phyloP scores from a whole-genome alignment of 1,284 basidiomycete species.

The Psilocybe mexicana region DNA sequence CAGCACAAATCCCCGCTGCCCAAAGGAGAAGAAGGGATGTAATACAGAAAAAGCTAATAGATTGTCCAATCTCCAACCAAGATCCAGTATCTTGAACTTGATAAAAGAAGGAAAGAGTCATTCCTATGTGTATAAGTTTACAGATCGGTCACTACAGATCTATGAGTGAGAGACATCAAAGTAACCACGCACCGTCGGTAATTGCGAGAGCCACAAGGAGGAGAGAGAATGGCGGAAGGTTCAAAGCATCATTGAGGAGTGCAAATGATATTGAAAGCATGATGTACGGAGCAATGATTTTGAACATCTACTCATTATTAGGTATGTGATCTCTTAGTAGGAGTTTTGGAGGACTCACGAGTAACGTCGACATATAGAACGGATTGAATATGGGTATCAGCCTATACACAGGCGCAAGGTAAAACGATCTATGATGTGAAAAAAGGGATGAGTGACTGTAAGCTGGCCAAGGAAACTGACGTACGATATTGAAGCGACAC shows the following conservation, averaged over 20 bases:
- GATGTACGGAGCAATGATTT: slow-evolving; percentile 80
- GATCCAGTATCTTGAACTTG: slow-evolving; percentile 83
- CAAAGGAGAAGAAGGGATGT: slow-evolving; percentile 79
- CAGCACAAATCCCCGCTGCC: slow-evolving; percentile 73
- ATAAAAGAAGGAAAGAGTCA: slow-evolving; percentile 85
- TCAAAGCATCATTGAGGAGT: slow-evolving; percentile 62
- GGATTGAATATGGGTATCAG: slow-evolving; percentile 87
- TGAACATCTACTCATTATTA: slow-evolving; percentile 63
- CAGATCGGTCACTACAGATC: not conserved
- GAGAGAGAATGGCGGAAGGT: slow-evolving; percentile 74
- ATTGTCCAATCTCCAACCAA: slow-evolving; percentile 90
- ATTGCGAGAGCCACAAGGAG: slow-evolving; percentile 74
- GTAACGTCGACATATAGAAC: slow-evolving; percentile 78
- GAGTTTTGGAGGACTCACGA: slow-evolving; percentile 45
- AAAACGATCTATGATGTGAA: slow-evolving; percentile 65
- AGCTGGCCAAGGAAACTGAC: slow-evolving; percentile 26
- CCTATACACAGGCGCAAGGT: slow-evolving; percentile 87
- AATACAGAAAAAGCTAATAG: slow-evolving; percentile 88
- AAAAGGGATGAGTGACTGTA: slow-evolving; percentile 7
- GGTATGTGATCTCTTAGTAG: not conserved
- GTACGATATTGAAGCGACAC: slow-evolving; percentile 86
- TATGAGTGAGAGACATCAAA: not conserved
- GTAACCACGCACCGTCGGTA: slow-evolving; percentile 57
- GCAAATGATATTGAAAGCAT: slow-evolving; percentile 73
- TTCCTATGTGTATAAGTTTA: slow-evolving; percentile 46